Base-by-base conservation (phyloP, 2,329 filamentous ascomycete species). In the Ceratocystis ficicola region DNA sequence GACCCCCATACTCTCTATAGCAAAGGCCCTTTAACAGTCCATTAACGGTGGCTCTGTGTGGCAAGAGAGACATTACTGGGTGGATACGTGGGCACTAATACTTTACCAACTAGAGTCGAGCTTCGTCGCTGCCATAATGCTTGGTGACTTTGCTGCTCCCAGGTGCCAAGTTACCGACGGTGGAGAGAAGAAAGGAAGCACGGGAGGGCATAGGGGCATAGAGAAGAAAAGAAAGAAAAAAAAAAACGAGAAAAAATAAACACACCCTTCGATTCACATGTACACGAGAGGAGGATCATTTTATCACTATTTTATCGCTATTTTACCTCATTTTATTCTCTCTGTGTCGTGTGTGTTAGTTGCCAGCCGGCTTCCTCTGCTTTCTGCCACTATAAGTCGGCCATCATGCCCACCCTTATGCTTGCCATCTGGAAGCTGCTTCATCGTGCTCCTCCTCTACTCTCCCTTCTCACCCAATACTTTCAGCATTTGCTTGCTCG, bases 351-450 rank as follows among this genome's bases (percentile, higher is more conserved):
- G 36, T 36, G 32, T 41, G 36, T 41, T 41, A 41, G 36, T 41
- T 41, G 36, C 36, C 36, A 12, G 36, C 36, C 36, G 36, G 36
- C 20, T 22, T 63, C 44, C 48, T 48, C 28, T 44, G 30, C 36
- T 17, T 20, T 25, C 22, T 46, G 20, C 4, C 60, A 36, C 46
- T 41, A 55, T 61, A 65, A 60, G 30, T 55, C 28, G 28, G 30
- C 30, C 52, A 32, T 46, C 55, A 59, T 32, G 55, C 55, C 55
- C 55, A 59, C 55, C 20, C 50, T 59, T 41, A 15, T 48, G 50
- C 22, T 65, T 2, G 52, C 28, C 52, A 22, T 44, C 22, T 30
- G 22, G 2, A 5, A 41, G 52, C 6, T 25, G 30, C 5, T 32
- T 48, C 46, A 32, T 64, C 36, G 48, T 63, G 28, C 28, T 15